Percentiles rank a stretch among this genome's conserved stretches.
Conservation (phyloP, 768 basidiomycete genomes). For the Trametes cubensis region DNA sequence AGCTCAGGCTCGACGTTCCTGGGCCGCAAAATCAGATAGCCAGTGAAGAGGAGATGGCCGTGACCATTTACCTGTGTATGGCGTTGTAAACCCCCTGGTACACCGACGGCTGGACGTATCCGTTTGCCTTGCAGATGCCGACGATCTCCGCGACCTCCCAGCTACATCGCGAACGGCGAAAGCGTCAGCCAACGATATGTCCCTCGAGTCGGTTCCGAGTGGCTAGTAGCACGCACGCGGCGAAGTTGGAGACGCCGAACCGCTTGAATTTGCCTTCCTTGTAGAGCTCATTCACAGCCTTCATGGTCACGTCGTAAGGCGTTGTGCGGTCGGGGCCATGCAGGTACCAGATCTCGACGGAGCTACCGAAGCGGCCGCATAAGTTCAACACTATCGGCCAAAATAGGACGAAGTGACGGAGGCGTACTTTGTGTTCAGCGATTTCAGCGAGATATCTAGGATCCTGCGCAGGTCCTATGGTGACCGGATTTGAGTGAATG, state of each 20-base stretch:
- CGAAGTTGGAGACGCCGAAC: conserved; percentile 49
- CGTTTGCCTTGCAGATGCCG: conserved; percentile 43
- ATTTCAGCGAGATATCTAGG: conserved; percentile 41
- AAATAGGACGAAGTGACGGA: background rate
- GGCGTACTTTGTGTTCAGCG: conserved; percentile 49
- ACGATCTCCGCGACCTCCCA: conserved; percentile 52
- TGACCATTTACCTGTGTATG: conserved; percentile 37
- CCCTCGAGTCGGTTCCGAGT: background rate
- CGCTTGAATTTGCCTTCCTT: conserved; percentile 55
- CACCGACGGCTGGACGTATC: conserved; percentile 50
- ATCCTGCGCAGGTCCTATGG: conserved; percentile 39
- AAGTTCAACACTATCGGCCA: background rate
- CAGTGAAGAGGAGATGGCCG: too few relatives aligned
- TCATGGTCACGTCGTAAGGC: conserved; percentile 49
- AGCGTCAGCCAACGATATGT: background rate
- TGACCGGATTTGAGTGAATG: background rate
- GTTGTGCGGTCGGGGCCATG: conserved; percentile 48
- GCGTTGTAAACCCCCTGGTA: conserved; percentile 54
- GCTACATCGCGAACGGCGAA: conserved; percentile 5
- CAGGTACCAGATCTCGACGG: conserved; percentile 50
- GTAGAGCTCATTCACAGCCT: conserved; percentile 50
- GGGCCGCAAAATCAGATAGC: too few relatives aligned
- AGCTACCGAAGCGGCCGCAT: conserved; percentile 7
- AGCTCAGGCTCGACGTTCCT: conserved; percentile 41
- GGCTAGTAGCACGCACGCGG: conserved; percentile 35